Evolutionary conservation across 306 rosid genomes (phyloP).

Genomic region (Rosa chinensis): DNA sequence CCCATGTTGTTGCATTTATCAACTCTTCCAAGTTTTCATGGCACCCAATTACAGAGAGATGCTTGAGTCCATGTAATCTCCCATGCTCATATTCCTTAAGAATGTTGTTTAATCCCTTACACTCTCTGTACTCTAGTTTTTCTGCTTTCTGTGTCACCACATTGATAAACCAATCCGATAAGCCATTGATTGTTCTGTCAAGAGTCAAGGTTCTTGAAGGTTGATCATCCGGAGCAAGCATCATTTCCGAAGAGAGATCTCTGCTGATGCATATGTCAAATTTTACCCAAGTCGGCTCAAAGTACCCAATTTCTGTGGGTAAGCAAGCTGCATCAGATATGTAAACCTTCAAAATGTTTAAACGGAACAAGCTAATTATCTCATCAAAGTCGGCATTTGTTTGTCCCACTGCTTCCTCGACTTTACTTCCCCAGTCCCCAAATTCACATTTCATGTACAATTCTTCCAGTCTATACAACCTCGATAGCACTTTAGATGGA

Average conservation of each 20-base stretch:
- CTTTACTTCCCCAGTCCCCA: not conserved
- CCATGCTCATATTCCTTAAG: not conserved
- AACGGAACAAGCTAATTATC: not conserved
- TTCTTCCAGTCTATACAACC: not conserved
- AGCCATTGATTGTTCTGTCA: not conserved
- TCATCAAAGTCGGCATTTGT: not conserved
- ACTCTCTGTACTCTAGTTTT: not conserved
- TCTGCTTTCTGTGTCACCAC: not conserved
- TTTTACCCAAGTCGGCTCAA: not conserved
- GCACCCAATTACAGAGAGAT: not conserved
- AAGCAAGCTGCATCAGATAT: not conserved
- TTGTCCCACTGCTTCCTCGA: not conserved
- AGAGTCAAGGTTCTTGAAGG: not conserved
- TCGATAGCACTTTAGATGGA: not conserved
- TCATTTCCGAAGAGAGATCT: not conserved
- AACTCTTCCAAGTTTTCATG: not conserved
- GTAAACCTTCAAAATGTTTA: not conserved
- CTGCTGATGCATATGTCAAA: constrained; percentile 9
- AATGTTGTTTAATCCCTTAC: not conserved
- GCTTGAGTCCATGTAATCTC: not conserved
- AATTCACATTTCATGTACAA: not conserved
- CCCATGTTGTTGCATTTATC: not conserved
- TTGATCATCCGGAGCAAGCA: not conserved
- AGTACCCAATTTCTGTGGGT: not conserved
- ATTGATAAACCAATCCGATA: constrained; percentile 4